A percentile compares a stretch with the other conserved stretches of the same genome.
Conservation (phyloP, 495 filamentous ascomycete species). For the Oidiodendron maius region DNA sequence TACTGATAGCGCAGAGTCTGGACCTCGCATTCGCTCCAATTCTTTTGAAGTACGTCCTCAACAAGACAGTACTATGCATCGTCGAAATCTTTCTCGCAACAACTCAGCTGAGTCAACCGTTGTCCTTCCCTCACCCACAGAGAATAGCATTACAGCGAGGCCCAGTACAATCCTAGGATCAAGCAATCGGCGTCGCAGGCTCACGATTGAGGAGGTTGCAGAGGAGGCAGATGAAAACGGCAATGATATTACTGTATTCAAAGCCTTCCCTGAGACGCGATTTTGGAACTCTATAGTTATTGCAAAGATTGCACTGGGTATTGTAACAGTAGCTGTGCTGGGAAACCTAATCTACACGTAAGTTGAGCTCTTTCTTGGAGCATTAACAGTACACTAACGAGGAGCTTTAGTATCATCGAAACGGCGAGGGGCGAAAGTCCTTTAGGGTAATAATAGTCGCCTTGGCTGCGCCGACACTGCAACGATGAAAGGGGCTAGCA, state of each 20-base stretch:
- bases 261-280: background rate
- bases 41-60: background rate
- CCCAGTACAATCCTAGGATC: background rate
- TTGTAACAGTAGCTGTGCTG: background rate
- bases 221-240: background rate
- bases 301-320: background rate
- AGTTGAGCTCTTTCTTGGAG: background rate
- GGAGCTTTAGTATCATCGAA: background rate
- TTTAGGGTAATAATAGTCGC: no score
- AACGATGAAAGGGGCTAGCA: no score
- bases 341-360: conserved; percentile 10
- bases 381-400: background rate
- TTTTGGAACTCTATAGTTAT: background rate
- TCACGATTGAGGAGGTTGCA: background rate
- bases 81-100: background rate
- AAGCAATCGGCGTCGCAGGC: background rate
- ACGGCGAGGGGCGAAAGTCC: conserved; percentile 3
- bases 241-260: background rate
- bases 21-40: background rate
- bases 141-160: background rate
- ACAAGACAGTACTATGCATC: background rate
- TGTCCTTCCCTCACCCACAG: background rate
- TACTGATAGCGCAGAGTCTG: background rate
- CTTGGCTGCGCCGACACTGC: no score
- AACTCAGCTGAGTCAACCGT: background rate